phyloP scores from a whole-genome alignment of 2,329 filamentous ascomycete species.

The Calonectria fujianensis region DNA sequence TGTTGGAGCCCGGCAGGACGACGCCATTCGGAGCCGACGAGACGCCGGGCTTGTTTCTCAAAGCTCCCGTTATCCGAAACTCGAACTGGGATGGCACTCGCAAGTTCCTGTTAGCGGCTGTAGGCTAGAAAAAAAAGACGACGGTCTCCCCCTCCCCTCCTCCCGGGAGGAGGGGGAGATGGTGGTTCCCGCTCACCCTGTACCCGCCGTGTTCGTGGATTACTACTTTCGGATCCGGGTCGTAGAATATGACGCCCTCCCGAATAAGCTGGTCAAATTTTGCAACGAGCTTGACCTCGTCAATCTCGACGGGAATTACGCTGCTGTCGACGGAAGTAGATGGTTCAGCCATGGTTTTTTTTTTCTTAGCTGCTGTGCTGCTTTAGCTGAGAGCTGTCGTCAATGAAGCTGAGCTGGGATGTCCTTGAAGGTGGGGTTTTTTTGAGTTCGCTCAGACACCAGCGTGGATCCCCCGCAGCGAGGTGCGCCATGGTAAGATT shows the following conservation, averaged over 20 bases:
- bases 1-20: background rate
- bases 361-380: background rate
- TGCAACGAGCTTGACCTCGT: constrained; percentile 6
- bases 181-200: constrained; percentile 16
- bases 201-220: constrained; percentile 12
- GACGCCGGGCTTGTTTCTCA: constrained; percentile 39
- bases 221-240: constrained; percentile 31
- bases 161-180: too few relatives aligned
- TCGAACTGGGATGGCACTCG: constrained; percentile 40
- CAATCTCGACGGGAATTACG: background rate
- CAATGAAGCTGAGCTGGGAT: background rate
- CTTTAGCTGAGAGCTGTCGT: background rate
- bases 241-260: constrained; percentile 42
- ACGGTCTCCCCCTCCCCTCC: background rate
- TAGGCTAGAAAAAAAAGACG: background rate
- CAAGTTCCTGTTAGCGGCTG: constrained; percentile 1
- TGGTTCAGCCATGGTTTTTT: background rate
- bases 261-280: constrained; percentile 36
- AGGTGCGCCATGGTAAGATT: background rate
- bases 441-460: constrained; percentile 11
- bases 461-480: background rate
- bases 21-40: constrained; percentile 21
- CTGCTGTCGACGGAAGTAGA: background rate
- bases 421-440: constrained; percentile 9
- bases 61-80: constrained; percentile 41